phyloP scores from a whole-genome alignment of 2,329 filamentous ascomycete species.

The Penicillium sp. region DNA sequence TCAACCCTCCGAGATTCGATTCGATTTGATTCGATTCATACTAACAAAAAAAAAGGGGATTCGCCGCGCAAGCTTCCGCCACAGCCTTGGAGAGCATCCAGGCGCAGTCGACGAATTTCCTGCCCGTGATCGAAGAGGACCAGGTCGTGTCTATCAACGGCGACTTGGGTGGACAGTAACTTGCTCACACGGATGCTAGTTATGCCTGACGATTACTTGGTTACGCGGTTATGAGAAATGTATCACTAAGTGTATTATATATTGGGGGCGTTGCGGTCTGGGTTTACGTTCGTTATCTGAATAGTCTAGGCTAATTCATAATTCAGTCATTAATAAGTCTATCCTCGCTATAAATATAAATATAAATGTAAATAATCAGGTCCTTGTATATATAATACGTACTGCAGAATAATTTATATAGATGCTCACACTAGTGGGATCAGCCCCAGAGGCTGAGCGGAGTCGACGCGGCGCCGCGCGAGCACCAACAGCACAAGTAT shows the following conservation, averaged over 20 bases:
- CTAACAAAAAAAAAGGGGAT: slow-evolving; percentile 51
- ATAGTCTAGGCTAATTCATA: not conserved
- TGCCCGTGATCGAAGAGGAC: slow-evolving; percentile 72
- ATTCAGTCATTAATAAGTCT: too few relatives aligned
- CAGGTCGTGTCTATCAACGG: slow-evolving; percentile 55
- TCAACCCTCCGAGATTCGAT: not conserved
- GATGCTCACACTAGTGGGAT: too few relatives aligned
- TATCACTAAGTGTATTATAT: not conserved
- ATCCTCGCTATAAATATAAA: too few relatives aligned
- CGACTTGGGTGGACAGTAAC: slow-evolving; percentile 12
- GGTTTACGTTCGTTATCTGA: not conserved
- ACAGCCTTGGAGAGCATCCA: slow-evolving; percentile 59
- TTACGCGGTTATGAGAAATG: not conserved
- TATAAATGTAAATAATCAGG: too few relatives aligned
- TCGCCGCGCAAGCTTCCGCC: not conserved
- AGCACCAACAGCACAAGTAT: too few relatives aligned
- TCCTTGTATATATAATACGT: too few relatives aligned
- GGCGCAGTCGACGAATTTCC: slow-evolving; percentile 57
- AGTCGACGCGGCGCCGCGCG: too few relatives aligned
- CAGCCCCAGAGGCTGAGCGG: too few relatives aligned
- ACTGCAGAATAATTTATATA: too few relatives aligned
- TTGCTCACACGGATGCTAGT: not conserved
- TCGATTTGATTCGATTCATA: too few relatives aligned
- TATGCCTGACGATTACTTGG: too few relatives aligned
- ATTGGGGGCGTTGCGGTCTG: not conserved